These are phyloP conservation scores for Orbilia quercus DNA, from an alignment of 2,329 filamentous ascomycete species.

Conservation along the genomic window DNA sequence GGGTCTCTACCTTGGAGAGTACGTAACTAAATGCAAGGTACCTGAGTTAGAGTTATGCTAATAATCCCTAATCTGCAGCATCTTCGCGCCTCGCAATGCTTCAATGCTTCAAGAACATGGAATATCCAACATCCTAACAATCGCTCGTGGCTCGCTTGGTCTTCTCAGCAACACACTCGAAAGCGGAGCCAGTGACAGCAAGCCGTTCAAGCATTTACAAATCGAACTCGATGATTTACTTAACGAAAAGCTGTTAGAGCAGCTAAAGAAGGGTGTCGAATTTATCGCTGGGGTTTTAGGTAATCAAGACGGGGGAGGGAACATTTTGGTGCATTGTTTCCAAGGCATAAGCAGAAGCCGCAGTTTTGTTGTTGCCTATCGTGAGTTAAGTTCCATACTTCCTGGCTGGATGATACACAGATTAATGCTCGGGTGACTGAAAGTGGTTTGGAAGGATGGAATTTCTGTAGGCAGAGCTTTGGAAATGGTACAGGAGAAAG, in stretches of 20 bases:
- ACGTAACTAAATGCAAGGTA: slow-evolving; percentile 1
- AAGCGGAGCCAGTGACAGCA: not conserved
- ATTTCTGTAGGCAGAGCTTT: slow-evolving; percentile 34
- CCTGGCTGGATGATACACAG: not conserved
- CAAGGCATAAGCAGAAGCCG: slow-evolving; percentile 50
- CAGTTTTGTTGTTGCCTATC: slow-evolving; percentile 51
- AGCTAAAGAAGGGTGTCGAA: slow-evolving; percentile 27
- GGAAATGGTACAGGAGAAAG: slow-evolving; percentile 45
- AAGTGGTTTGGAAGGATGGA: slow-evolving; percentile 49
- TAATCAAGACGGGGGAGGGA: slow-evolving; percentile 1
- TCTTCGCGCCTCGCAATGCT: slow-evolving; percentile 43
- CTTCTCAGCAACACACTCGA: slow-evolving; percentile 30
- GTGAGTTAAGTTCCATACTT: slow-evolving; percentile 26
- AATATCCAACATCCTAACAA: slow-evolving; percentile 37
- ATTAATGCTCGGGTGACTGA: not conserved
- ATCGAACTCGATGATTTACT: slow-evolving; percentile 47
- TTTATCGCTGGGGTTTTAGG: slow-evolving; percentile 30
- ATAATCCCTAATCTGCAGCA: slow-evolving; percentile 12
- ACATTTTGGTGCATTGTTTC: slow-evolving; percentile 40
- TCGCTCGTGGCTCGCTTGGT: slow-evolving; percentile 44
- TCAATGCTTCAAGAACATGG: slow-evolving; percentile 14
- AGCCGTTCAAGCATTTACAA: slow-evolving; percentile 37
- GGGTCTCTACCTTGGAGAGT: slow-evolving; percentile 48
- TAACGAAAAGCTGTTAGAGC: slow-evolving; percentile 32
- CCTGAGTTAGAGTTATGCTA: not conserved